Percentiles rank a stretch among this genome's conserved stretches.
These are phyloP conservation scores for Penicillium concentricum DNA, from an alignment of 2,329 filamentous ascomycete genomes.

Conservation along the genomic window DNA sequence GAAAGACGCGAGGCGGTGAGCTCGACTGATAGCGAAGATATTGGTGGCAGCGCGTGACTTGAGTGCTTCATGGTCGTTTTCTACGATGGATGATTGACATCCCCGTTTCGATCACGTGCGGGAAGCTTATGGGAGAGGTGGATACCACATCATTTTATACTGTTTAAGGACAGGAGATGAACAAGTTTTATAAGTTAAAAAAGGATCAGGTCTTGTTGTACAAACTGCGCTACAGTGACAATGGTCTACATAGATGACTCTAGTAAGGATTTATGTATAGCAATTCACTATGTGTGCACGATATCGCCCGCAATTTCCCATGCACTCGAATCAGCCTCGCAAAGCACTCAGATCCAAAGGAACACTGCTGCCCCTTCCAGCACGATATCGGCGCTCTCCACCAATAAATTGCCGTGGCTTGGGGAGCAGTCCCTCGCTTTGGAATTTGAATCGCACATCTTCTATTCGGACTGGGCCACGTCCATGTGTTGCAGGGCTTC, in stretches of 20 bases:
- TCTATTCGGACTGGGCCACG: slow-evolving; percentile 58
- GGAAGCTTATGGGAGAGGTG: background rate
- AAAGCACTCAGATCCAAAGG: slow-evolving; percentile 70
- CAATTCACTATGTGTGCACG: slow-evolving; percentile 25
- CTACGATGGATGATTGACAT: slow-evolving; percentile 4
- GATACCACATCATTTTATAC: background rate
- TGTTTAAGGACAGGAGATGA: background rate
- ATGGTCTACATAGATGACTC: background rate
- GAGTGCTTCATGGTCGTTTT: slow-evolving; percentile 8
- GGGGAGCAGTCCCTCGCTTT: slow-evolving; percentile 75
- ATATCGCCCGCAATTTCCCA: slow-evolving; percentile 26
- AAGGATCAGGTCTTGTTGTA: background rate
- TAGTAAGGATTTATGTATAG: slow-evolving; percentile 11
- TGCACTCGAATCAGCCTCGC: slow-evolving; percentile 29
- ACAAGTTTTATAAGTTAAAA: background rate
- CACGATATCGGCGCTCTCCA: slow-evolving; percentile 76
- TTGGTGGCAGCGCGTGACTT: background rate
- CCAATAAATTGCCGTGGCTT: slow-evolving; percentile 79
- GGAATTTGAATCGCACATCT: slow-evolving; percentile 83
- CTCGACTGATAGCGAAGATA: background rate
- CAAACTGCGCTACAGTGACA: background rate
- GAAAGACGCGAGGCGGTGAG: background rate
- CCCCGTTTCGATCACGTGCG: slow-evolving; percentile 7
- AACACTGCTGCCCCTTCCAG: slow-evolving; percentile 89
- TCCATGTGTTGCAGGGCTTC: slow-evolving; percentile 28